phyloP scores from a whole-genome alignment of 192 early-diverging fungal species.

The Thamnidium elegans region DNA sequence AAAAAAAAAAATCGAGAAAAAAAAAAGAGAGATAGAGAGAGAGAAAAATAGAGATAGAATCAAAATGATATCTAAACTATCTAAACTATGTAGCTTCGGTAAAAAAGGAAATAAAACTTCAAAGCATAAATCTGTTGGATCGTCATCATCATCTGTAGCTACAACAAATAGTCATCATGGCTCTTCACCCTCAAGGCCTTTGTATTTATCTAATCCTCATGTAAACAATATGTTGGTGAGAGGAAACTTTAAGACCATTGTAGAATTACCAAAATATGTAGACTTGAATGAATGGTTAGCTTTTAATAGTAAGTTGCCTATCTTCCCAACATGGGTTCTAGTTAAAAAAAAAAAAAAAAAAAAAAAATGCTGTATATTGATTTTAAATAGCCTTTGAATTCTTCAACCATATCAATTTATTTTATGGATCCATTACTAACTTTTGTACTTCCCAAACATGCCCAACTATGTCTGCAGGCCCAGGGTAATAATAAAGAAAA shows the following conservation, averaged over 20 bases:
- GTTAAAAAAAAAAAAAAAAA: too few species aligned
- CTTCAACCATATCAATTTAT: slow-evolving; percentile 87
- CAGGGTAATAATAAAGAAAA: slow-evolving; percentile 45
- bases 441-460: slow-evolving; percentile 84
- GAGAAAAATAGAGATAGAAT: too few species aligned
- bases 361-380: neutral
- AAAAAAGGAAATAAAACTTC: slow-evolving; percentile 19
- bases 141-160: slow-evolving; percentile 21
- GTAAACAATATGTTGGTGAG: slow-evolving; percentile 81
- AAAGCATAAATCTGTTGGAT: slow-evolving; percentile 28
- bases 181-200: slow-evolving; percentile 34
- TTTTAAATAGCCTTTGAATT: slow-evolving; percentile 75
- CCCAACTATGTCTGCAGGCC: slow-evolving; percentile 82
- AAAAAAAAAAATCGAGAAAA: slow-evolving; percentile 5
- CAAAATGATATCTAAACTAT: neutral
- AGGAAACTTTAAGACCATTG: slow-evolving; percentile 88
- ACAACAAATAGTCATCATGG: too few species aligned
- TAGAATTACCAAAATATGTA: slow-evolving; percentile 86
- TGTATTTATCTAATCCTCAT: slow-evolving; percentile 64
- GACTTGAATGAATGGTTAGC: slow-evolving; percentile 94
- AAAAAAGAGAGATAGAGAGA: too few species aligned
- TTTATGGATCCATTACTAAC: slow-evolving; percentile 84
- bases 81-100: slow-evolving; percentile 22
- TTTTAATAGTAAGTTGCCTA: slow-evolving; percentile 55
- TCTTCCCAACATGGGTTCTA: too few species aligned